These are phyloP conservation scores for Spirogloea muscicola DNA, from an alignment of 139 green algal species.

Conservation along the genomic window DNA sequence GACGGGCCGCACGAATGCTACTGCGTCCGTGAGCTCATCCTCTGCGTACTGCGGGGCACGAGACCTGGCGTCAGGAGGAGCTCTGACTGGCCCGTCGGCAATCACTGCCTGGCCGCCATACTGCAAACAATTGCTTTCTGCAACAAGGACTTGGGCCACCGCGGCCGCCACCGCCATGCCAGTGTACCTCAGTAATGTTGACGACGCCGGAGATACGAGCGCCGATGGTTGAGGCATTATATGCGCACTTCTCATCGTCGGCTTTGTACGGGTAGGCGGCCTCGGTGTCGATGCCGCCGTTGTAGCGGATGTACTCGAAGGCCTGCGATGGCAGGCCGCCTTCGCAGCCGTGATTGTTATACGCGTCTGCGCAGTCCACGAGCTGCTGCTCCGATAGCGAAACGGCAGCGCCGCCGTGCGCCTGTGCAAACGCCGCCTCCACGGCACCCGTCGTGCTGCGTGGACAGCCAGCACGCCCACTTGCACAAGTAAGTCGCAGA, in stretches of 20 bases:
- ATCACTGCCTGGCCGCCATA: too few relatives aligned
- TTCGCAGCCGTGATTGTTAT: conserved; percentile 37
- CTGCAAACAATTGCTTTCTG: too few relatives aligned
- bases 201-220: conserved; percentile 42
- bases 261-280: conserved; percentile 44
- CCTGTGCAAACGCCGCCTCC: conserved; percentile 85
- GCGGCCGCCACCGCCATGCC: neutral
- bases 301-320: conserved; percentile 53
- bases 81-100: too few relatives aligned
- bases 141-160: neutral
- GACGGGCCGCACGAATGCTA: conserved; percentile 39
- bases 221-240: conserved; percentile 21
- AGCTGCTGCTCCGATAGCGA: conserved; percentile 91
- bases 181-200: conserved; percentile 50
- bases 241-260: conserved; percentile 42
- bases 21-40: conserved; percentile 17
- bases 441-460: conserved; percentile 77
- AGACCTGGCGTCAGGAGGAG: too few relatives aligned
- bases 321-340: conserved; percentile 42
- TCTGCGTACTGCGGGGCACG: conserved; percentile 26
- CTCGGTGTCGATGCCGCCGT: conserved; percentile 48
- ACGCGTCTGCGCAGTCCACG: conserved; percentile 71
- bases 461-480: conserved; percentile 1
- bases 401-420: conserved; percentile 72
- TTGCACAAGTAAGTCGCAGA: too few relatives aligned